These are phyloP conservation scores for Mentha longifolia DNA, from an alignment of 257 asterid genomes.

Conservation along the genomic window DNA sequence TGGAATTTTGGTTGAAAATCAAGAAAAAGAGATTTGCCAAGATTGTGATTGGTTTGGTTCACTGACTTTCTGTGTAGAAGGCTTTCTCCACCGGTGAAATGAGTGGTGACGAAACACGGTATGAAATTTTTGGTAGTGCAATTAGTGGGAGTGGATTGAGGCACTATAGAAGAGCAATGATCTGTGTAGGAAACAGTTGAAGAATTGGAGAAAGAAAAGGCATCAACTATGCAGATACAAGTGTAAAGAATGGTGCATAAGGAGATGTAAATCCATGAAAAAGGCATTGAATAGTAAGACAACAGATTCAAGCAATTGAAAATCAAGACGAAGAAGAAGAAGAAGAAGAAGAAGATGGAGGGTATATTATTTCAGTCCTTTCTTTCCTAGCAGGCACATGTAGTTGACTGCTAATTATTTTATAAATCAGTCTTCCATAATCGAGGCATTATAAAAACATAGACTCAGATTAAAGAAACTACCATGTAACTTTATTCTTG, in stretches of 20 bases:
- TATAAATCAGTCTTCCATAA: no score
- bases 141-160: not conserved
- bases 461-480: no score
- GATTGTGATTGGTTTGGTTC: not conserved
- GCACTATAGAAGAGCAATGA: not conserved
- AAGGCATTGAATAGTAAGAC: not conserved
- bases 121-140: not conserved
- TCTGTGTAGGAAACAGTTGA: not conserved
- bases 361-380: no score
- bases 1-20: conserved; percentile 1
- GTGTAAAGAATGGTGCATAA: not conserved
- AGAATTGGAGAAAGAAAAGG: not conserved
- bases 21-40: not conserved
- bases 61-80: not conserved
- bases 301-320: not conserved
- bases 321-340: conserved; percentile 1
- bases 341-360: no score
- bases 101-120: not conserved
- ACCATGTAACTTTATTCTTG: no score
- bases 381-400: no score
- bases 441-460: no score
- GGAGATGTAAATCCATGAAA: not conserved
- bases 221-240: not conserved
- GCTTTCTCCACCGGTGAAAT: conserved; percentile 6
- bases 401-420: no score